Evolutionary conservation across 2,329 filamentous ascomycete species (phyloP), one percentile per base, ranked within the genome.

Genomic region (Nemania abortiva): DNA sequence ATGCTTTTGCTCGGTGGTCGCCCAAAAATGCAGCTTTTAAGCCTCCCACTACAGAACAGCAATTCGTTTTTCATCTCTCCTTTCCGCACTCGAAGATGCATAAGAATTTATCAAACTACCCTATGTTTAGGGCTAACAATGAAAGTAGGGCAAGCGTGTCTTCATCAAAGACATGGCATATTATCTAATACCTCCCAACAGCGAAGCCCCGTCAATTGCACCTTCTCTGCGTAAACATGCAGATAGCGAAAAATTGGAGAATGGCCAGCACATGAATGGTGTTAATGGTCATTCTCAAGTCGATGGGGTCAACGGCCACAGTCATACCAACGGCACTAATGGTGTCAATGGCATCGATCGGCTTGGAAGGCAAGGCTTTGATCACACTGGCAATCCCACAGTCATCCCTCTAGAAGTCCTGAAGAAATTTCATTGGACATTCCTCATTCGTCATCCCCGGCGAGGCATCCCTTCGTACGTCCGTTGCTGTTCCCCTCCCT

Each of bases 141-240:
- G 70, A 62, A 34, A 59, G 52, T 37, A 97, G 92, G 92, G 90
- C 76, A 97, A 97, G 84, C 92, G 95, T 75, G 84, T 97, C 76
- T 98, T 98, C 84, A 96, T 99, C 87, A 99, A 99, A 82, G 96
- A 98, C 81, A 99, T 98, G 84, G 91, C 92, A 65, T 92, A 98
- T 82, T 98, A 98, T 81, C 86, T 98, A 73, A 86, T 97, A 72
- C 92, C 94, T 5, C 93, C 93, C 3, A 84, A 92, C 71, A 85
- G 87, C 55, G 87, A 91, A 76, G 85, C 88, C 15, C 88, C 93
- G 59, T 85, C 84, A 57, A 89, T 96, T 69, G 94, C 93, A 10
- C 92, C 92, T 2, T 97, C 94, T n/a, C 86, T 98, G 59, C 88
- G 91, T 68, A 88, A 88, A 73, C 89, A 87, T 31, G 72, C 78